Evolutionary conservation across 2,329 filamentous ascomycete genomes (phyloP).

Genomic region (Pseudogymnoascus sp.): DNA sequence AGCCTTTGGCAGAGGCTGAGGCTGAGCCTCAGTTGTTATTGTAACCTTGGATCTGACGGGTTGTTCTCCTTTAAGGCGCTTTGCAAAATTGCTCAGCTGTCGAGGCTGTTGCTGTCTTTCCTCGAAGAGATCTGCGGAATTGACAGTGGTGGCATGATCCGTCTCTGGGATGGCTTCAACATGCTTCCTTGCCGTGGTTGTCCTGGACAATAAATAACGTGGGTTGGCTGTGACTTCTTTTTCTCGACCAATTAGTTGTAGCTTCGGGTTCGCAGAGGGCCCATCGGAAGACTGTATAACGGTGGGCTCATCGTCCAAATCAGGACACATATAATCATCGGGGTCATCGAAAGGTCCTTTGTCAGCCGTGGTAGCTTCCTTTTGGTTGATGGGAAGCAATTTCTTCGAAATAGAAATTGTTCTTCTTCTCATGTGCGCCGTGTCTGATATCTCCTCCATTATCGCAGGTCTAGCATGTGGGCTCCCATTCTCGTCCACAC

Average conservation of each 20-base stretch:
- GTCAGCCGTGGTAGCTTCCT: neutral
- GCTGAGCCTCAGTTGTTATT: neutral
- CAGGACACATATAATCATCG: neutral
- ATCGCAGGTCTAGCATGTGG: slow-evolving; percentile 15
- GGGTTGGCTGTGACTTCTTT: neutral
- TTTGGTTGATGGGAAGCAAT: slow-evolving; percentile 14
- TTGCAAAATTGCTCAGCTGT: neutral
- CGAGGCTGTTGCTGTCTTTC: neutral
- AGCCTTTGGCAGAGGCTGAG: neutral
- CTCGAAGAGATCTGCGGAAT: neutral
- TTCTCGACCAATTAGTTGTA: neutral
- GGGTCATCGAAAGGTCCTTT: neutral
- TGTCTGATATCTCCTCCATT: neutral
- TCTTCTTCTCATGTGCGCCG: neutral
- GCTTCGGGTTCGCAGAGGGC: neutral
- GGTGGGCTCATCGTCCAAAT: neutral
- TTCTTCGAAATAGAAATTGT: slow-evolving; percentile 16
- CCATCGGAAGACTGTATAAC: neutral
- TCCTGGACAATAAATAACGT: neutral
- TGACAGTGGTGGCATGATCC: neutral
- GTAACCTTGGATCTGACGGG: neutral
- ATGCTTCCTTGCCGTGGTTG: neutral
- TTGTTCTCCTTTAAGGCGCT: neutral
- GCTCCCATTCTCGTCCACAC: slow-evolving; percentile 25
- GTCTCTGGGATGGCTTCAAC: neutral